These are phyloP conservation scores for Glarea lozoyensis DNA, from an alignment of 495 filamentous ascomycete genomes.

Conservation along the genomic window DNA sequence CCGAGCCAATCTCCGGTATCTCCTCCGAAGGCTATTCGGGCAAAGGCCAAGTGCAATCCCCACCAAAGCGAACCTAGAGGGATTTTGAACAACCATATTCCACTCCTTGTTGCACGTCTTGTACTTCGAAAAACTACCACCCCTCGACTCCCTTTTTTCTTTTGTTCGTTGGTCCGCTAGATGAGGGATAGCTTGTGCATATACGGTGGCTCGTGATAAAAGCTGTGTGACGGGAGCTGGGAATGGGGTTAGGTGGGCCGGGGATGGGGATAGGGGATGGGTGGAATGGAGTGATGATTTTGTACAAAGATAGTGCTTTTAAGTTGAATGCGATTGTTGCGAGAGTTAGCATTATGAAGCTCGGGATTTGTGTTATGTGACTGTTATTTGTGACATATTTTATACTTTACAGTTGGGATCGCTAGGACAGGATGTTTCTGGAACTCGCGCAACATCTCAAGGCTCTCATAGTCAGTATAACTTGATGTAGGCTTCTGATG, in stretches of 20 bases:
- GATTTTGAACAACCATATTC: too few species aligned
- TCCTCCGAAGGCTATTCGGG: conserved; percentile 72
- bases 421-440: too few species aligned
- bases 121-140: not conserved
- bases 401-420: too few species aligned
- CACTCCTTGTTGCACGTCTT: not conserved
- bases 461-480: too few species aligned
- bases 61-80: conserved; percentile 19
- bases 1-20: conserved; percentile 85
- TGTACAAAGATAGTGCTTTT: too few species aligned
- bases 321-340: too few species aligned
- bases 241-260: not conserved
- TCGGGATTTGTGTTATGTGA: too few species aligned
- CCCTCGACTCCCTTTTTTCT: conserved; percentile 9
- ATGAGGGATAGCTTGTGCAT: not conserved
- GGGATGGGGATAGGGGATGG: not conserved
- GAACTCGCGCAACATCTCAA: too few species aligned
- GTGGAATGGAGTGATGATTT: not conserved
- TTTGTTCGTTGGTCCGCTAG: not conserved
- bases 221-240: not conserved
- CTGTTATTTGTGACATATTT: too few species aligned
- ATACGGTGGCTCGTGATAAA: not conserved
- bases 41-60: conserved; percentile 74
- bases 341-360: too few species aligned
- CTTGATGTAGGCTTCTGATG: too few species aligned